Percentiles rank a stretch among this genome's conserved stretches.
Evolutionary conservation across 2,329 filamentous ascomycete species (phyloP).

Genomic region (Cercospora citrullina): DNA sequence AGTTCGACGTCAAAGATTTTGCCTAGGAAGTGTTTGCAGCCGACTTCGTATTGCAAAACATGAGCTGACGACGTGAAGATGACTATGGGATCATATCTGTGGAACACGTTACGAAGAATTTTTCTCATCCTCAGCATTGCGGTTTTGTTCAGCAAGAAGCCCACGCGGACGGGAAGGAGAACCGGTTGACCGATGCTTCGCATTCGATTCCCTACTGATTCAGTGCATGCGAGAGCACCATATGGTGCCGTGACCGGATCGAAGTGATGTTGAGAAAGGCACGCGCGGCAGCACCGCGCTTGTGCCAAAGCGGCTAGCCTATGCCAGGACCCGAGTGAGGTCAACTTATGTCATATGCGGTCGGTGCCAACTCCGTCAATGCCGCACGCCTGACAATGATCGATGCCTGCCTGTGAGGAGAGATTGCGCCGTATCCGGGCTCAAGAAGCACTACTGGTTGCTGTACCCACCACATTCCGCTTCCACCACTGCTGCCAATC

Average conservation of each 20-base stretch:
- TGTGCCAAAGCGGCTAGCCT: background rate
- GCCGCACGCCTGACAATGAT: background rate
- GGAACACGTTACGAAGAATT: background rate
- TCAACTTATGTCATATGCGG: background rate
- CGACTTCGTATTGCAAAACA: background rate
- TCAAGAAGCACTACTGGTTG: background rate
- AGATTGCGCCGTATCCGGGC: background rate
- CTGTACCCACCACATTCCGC: slow-evolving; percentile 13
- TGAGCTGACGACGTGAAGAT: background rate
- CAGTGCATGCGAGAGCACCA: background rate
- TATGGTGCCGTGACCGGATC: background rate
- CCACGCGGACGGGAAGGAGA: background rate
- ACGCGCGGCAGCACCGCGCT: background rate
- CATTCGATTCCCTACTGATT: background rate
- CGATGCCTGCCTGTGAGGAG: background rate
- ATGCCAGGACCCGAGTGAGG: background rate
- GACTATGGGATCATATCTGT: background rate
- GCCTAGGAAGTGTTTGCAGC: background rate
- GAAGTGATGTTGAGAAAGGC: background rate
- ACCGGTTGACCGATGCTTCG: background rate
- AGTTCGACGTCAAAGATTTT: background rate
- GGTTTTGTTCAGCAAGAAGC: background rate
- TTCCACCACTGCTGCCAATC: slow-evolving; percentile 50
- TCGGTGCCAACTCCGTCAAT: background rate
- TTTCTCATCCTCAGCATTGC: background rate